Conservation (phyloP, 306 rosid species). For the Medicago truncatula region MtrunA17r5.0-ANR NC_053042.1:11302001-11302500, state of each 20-base stretch:
- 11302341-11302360: constrained; percentile 15
- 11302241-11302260: background rate
- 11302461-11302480: too few species aligned
- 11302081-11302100: constrained; percentile 26
- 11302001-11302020: too few species aligned
- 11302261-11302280: constrained; percentile 18
- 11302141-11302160: constrained; percentile 2
- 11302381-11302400: too few species aligned
- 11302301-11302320: background rate
- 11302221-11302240: constrained; percentile 17
- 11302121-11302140: constrained; percentile 24
- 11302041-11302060: too few species aligned
- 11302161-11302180: constrained; percentile 11
- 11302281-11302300: background rate
- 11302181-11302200: background rate
- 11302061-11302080: constrained; percentile 23
- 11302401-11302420: too few species aligned
- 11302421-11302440: too few species aligned
- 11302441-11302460: too few species aligned
- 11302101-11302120: background rate
- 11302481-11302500: too few species aligned
- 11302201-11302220: background rate
- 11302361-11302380: background rate
- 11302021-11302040: too few species aligned
- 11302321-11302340: constrained; percentile 4